Base-by-base conservation (phyloP, 495 filamentous ascomycete genomes). In the Tuber indicum region DNA sequence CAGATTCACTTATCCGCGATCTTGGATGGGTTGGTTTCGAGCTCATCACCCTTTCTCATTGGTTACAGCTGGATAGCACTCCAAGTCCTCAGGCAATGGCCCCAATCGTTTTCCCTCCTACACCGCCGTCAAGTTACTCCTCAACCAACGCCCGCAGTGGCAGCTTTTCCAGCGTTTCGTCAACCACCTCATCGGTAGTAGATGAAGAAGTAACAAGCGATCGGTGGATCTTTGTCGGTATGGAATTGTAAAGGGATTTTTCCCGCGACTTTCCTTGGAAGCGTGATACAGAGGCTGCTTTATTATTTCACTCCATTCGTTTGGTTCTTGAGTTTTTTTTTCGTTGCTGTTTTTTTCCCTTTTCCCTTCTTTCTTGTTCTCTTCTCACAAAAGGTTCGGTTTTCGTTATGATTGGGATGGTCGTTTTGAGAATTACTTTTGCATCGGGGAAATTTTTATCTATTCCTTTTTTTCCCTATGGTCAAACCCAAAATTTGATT, bases 21-120 rank as follows among this genome's bases (percentile, higher is more conserved):
- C 88, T 98, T 49, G 92, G 94, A 80, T 98, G 94, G 94, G 94
- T 94, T 79, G 94, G 94, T 45, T 98, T 97, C 81, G 91, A 91
- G 82, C 87, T 93, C 73, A 90, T 90, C 72, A 94, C 92, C 23
- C 86, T 98, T 19, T 89, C 92, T 75, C 87, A 89, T 70, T 97
- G 93, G 92, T 87, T 88, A 3, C 78, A 86, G 71, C 52, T 73
- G 8, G 75, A 77, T 21, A 74, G 70, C 32, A 62, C 26, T 45
- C 43, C 42, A 19, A 72, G 70, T 69, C 70, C 47, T 41, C 81
- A 77, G 19, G 36, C 76, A 9, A 71, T 41, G 41, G 71, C 46
- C 23, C 52, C 47, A 32, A 66, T 66, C 10, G 26, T 66, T 32
- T 66, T 66, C n/a, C 58, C 58, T 10, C 58, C 58, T 66, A 66